Base-by-base conservation (phyloP, 1,139 yeast genomes). In the Yamadazyma songkhlaensis region DNA sequence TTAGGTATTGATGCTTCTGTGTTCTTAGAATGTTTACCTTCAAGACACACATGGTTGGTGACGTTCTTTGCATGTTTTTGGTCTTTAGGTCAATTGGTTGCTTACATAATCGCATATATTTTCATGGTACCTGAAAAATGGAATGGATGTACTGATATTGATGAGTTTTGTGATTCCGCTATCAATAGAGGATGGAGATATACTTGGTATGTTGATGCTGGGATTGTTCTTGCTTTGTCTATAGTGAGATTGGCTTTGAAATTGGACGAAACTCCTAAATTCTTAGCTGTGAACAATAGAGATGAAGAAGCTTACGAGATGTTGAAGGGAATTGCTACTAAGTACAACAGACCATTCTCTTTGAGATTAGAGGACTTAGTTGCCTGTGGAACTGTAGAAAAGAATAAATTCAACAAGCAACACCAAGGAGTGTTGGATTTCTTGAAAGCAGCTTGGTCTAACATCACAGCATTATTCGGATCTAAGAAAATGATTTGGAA, bases 401-500 rank as follows among this genome's bases (percentile, higher is more conserved):
- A 48, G 12, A 40, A 57, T 23, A 49, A 45, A 21, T 55, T 50
- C 32, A 45, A 50, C 36, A 41, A 44, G 29, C 47, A 52, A 8
- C 46, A 52, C 3, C 46, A 47, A 30, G 39, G 54, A 20, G 30
- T 51, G 10, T 39, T 22, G 6, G 52, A 51, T 11, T 47, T 54
- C 20, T 37, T 52, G 6, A 40, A 26, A 12, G 49, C 49, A 21
- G 37, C 47, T 15, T 38, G 31, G 25, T 42, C 51, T 2, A 72
- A 72, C 41, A 35, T 67, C 9, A 45, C 51, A 13, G 46, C 62
- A 0, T 55, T 77, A 35, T 77, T 73, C 50, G 54, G 61, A n/a
- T 64, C 60, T 29, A 63, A 48, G 41, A 60, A 49, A 32, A 60
- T 75, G 45, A 64, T 64, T 5, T 49, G 59, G 33, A 71, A 78